Base-by-base conservation (phyloP, 345 rosid species). In the Lenwebbia sp. region DNA sequence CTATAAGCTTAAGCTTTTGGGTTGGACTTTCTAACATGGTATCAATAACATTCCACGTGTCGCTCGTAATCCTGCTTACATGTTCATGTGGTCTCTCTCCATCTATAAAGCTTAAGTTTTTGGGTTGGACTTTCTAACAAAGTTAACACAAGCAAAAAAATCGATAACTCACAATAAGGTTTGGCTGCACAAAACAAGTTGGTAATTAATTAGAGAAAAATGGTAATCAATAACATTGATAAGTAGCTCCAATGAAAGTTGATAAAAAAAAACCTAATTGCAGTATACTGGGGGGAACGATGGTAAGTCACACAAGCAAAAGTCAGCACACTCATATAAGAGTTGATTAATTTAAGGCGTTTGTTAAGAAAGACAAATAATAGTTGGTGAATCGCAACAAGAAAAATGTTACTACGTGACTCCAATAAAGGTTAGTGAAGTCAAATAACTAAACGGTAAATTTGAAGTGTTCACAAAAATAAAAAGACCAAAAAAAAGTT, bases 221-320 rank as follows among this genome's bases (percentile, higher is more conserved):
- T 70, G 2, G 11, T 21, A 37, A 5, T 70, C 6, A 19, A 6
- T 22, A 70, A 70, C 81, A 70, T 37, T 10, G 26, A 6, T 70
- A 70, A 70, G 26, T 3, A 70, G 37, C 23, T 70, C 25, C 12
- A 70, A 19, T 70, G 21, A 65, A 41, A 62, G 6, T 70, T 70
- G 47, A 23, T 37, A 37, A 0, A 4, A 6, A 0, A 0, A 70
- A 70, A 33, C 10, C 25, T 33, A 70, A 19, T 0, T 19, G 3
- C 10, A 19, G 22, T 70, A 6, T 17, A 4, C 21, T 19, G 25
- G 40, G 44, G 21, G 23, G 33, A 33, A 9, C 0, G 3, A 70
- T 37, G 44, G 13, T 70, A 37, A 33, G 13, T 37, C 47, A 37
- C 81, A 0, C 81, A 37, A 65, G 76, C 0, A 9, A 62, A 62